phyloP scores from a whole-genome alignment of 192 early-diverging fungal genomes.

The Coemansia sp. region DNA sequence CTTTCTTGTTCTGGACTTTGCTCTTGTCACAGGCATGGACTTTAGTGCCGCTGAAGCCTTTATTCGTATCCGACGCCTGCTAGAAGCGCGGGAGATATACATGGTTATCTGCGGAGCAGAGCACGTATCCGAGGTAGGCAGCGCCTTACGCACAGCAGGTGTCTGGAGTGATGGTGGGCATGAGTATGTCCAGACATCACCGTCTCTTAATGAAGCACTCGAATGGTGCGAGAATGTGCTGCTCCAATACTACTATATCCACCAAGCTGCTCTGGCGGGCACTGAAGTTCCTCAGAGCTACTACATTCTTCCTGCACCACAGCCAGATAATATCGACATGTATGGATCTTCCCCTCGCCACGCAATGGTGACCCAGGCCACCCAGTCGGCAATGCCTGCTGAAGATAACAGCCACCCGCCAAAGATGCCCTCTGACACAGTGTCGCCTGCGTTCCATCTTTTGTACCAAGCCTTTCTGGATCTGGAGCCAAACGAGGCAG shows the following conservation, averaged over 20 bases:
- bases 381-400: constrained; percentile 37
- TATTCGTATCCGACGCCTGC: constrained; percentile 75
- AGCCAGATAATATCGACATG: constrained; percentile 25
- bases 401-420: constrained; percentile 11
- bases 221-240: constrained; percentile 95
- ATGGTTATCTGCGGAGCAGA: constrained; percentile 79
- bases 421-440: constrained; percentile 1
- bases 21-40: constrained; percentile 81
- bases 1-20: constrained; percentile 88
- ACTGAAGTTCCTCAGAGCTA: constrained; percentile 31
- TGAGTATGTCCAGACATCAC: constrained; percentile 71
- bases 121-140: constrained; percentile 64
- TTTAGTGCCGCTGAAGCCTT: constrained; percentile 91
- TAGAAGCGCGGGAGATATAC: constrained; percentile 68
- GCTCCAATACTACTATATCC: constrained; percentile 72
- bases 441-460: constrained; percentile 54
- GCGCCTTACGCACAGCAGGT: constrained; percentile 63
- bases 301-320: constrained; percentile 31
- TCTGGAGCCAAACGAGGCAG: constrained; percentile 47
- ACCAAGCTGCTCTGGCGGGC: constrained; percentile 44
- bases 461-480: constrained; percentile 67
- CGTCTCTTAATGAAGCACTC: constrained; percentile 80
- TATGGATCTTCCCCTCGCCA: constrained; percentile 43
- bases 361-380: constrained; percentile 44
- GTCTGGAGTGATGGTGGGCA: constrained; percentile 62